Evolutionary conservation across 2,329 filamentous ascomycete species (phyloP), one percentile per base, ranked within the genome.

Genomic region (Penicillium occitanis): DNA sequence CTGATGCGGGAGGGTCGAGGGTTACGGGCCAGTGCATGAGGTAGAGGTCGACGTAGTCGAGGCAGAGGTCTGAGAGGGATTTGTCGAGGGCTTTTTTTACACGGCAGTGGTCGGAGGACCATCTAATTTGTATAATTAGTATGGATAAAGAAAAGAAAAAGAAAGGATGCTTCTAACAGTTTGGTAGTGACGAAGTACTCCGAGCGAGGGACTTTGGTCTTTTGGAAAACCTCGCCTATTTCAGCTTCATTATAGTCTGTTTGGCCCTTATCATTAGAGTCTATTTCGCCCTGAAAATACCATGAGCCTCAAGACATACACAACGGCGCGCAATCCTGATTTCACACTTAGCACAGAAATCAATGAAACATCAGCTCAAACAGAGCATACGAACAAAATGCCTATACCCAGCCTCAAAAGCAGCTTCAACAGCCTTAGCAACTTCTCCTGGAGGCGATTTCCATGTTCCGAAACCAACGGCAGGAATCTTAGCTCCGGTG

Each of bases 391-490:
- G 8, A 33, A 63, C 62, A 59, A 64, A 58, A 22, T 64, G 62
- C 17, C 62, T 64, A 40, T 64, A 64, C 1, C 62, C 62, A 28
- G 62, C 51, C 25, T 64, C 51, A 25, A 64, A 50, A 22, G 62
- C 62, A 64, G 81, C 81, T 62, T 82, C 79, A 2, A 73, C 66
- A 7, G 85, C 83, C 1, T 82, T 81, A n/a, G 74, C 74, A 69
- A 84, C 83, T 71, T 85, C 82, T 2, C 78, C 79, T 11, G 80
- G 76, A 68, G 77, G 78, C 68, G 85, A 83, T 69, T 85, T 83
- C 83, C 82, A 89, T 70, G 87, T 89, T 70, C 87, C 87, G 71
- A 90, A 89, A 22, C 87, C 87, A 35, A 89, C 77, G 53, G 81
- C 86, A 67, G 87, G 87, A 69, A 89, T 86, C 73, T 82, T 82